Evolutionary conservation across 352 stramenopile genomes (phyloP), one percentile per base, ranked within the genome.

Genomic region (Phytopythium montanum): DNA sequence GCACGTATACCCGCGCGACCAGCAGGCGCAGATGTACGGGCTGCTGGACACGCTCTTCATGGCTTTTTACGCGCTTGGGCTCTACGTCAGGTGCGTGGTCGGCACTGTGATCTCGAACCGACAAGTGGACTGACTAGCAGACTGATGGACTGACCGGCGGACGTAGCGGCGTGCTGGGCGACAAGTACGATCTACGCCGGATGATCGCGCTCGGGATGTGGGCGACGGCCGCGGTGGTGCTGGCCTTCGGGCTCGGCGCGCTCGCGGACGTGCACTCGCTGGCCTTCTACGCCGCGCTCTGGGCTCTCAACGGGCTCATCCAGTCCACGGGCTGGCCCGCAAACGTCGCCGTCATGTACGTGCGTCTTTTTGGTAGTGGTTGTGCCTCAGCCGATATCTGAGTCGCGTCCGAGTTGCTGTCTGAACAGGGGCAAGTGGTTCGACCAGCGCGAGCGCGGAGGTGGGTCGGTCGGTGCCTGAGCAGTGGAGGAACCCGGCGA

Each of bases 381-480:
- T 29, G 33, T 12, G 18, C 21, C 26, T 12, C 12, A 39, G 10
- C n/a, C 18, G 3, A 7, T 25, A 4, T 29, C 39, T 50, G 28
- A 48, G 29, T 34, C 3, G 9, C 23, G 3, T 36, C 6, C 21
- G 7, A 29, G 61, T n/a, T 79, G 76, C 56, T 82, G 88, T 36
- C 18, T 31, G 9, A 70, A 83, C 57, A 98, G 97, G 93, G 95
- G 95, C 56, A 98, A 97, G 70, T 99, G 96, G 96, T 96, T 96
- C 48, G 63, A 76, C 50, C 71, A 79, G 53, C 60, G 66, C 44
- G 88, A 96, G 55, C 84, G 87, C 13, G 85, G 88, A 7, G 72
- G 72, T 78, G 12, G n/a, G 31, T 25, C 28, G 0, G 1, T 31
- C n/a, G n/a, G n/a, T n/a, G n/a, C n/a, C n/a, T n/a, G n/a, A n/a